Percentiles rank a stretch among this genome's conserved stretches.
Conservation (phyloP, 495 filamentous ascomycete species). For the Aspergillus homomorphus region DNA sequence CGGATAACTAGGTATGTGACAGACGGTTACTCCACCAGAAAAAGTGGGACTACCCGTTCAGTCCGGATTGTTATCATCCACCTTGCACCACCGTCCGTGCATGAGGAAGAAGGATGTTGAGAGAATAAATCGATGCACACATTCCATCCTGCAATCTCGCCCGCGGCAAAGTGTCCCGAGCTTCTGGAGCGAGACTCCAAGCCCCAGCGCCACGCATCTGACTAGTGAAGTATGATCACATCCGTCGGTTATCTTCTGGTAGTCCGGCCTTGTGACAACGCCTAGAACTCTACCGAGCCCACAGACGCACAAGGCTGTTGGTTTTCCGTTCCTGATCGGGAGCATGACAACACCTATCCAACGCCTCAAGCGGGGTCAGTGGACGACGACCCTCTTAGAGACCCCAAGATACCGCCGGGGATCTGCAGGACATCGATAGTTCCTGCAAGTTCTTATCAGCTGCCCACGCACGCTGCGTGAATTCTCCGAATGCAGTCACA, state of each 20-base stretch:
- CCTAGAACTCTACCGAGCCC: too few relatives aligned
- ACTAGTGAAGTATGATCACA: not conserved
- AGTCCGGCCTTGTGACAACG: not conserved
- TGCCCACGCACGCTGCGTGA: not conserved
- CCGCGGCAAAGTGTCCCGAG: too few relatives aligned
- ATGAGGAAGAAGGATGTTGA: too few relatives aligned
- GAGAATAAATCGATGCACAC: not conserved
- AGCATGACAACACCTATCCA: not conserved
- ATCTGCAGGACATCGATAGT: slow-evolving; percentile 15
- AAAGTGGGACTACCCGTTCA: not conserved
- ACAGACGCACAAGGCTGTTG: too few relatives aligned
- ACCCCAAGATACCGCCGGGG: not conserved
- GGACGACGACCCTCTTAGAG: not conserved
- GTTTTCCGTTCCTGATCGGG: not conserved
- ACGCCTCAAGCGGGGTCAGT: not conserved
- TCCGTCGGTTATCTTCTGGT: not conserved
- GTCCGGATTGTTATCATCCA: not conserved
- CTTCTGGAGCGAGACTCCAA: too few relatives aligned
- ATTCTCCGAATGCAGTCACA: slow-evolving; percentile 2
- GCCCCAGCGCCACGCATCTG: too few relatives aligned
- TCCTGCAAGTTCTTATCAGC: slow-evolving; percentile 7
- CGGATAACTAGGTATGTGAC: too few relatives aligned
- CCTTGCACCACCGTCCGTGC: too few relatives aligned
- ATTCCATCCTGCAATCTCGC: not conserved
- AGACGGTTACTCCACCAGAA: not conserved